phyloP scores from a whole-genome alignment of 345 rosid species.

The Trapa bicornis region DNA sequence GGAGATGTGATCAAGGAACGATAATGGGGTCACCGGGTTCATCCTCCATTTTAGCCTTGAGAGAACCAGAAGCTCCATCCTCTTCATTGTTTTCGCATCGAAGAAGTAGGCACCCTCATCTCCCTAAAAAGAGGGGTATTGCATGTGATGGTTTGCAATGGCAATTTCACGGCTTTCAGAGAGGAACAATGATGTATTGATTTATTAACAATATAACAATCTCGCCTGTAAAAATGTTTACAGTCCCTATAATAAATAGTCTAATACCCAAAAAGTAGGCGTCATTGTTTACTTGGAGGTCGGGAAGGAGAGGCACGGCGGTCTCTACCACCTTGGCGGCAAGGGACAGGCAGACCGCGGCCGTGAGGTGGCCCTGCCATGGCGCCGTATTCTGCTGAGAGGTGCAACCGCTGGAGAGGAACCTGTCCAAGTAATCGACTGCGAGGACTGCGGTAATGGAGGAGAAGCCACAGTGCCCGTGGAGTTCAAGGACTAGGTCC shows the following conservation, averaged over 20 bases:
- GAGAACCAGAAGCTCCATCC: constrained; percentile 66
- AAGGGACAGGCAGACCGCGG: constrained; percentile 62
- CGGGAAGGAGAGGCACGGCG: constrained; percentile 49
- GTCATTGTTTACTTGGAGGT: constrained; percentile 36
- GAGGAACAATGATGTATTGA: neutral
- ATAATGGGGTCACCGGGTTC: constrained; percentile 60
- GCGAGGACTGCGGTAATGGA: constrained; percentile 52
- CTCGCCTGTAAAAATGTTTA: no score
- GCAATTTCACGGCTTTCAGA: no score
- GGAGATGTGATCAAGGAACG: constrained; percentile 46
- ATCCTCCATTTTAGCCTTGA: constrained; percentile 67
- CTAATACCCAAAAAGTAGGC: no score
- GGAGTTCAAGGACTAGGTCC: constrained; percentile 16
- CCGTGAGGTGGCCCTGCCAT: constrained; percentile 60
- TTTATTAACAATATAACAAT: no score
- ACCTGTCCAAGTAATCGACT: constrained; percentile 58
- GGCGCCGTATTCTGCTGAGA: constrained; percentile 32
- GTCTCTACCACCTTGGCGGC: constrained; percentile 37
- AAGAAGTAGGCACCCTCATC: constrained; percentile 41
- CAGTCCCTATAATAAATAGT: no score
- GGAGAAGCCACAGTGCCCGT: constrained; percentile 38
- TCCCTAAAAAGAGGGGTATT: constrained; percentile 20
- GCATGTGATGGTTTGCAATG: no score
- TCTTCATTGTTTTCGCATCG: constrained; percentile 25
- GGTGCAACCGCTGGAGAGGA: constrained; percentile 23